Percentiles rank a stretch among this genome's conserved stretches.
Evolutionary conservation across 1,284 basidiomycete genomes (phyloP).

Genomic region (Puccinia horiana): DNA sequence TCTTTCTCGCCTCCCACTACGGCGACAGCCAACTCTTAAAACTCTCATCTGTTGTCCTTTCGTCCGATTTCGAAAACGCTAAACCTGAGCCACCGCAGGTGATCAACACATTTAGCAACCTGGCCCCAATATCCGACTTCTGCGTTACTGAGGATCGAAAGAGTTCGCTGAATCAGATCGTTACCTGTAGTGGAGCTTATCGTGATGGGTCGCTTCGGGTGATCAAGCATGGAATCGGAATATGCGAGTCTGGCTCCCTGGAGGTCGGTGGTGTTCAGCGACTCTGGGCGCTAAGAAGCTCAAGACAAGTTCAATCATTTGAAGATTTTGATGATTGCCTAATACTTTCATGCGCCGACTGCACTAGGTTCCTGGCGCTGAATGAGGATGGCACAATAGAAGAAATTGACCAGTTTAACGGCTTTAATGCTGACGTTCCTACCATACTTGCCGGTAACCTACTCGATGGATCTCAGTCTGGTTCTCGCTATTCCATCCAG

Average conservation of each 20-base stretch:
- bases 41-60: not conserved
- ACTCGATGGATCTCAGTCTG: not conserved
- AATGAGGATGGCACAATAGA: conserved; percentile 28
- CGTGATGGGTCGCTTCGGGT: conserved; percentile 33
- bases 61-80: not conserved
- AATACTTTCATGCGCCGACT: conserved; percentile 22
- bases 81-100: not conserved
- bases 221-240: conserved; percentile 23
- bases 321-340: conserved; percentile 30
- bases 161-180: conserved; percentile 16
- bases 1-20: conserved; percentile 47
- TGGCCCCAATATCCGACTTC: conserved; percentile 42
- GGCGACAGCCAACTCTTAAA: conserved; percentile 42
- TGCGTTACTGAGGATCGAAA: conserved; percentile 7
- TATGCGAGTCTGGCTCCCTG: conserved; percentile 7
- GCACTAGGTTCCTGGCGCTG: conserved; percentile 15
- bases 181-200: conserved; percentile 47
- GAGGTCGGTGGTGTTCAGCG: conserved; percentile 31
- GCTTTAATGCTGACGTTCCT: conserved; percentile 7
- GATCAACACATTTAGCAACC: conserved; percentile 18
- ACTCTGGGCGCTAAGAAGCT: conserved; percentile 24
- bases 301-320: not conserved
- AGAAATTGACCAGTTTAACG: conserved; percentile 26
- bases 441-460: conserved; percentile 35
- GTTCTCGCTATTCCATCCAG: conserved; percentile 21